phyloP scores from a whole-genome alignment of 2,329 filamentous ascomycete genomes.

The Beauveria bassiana region DNA sequence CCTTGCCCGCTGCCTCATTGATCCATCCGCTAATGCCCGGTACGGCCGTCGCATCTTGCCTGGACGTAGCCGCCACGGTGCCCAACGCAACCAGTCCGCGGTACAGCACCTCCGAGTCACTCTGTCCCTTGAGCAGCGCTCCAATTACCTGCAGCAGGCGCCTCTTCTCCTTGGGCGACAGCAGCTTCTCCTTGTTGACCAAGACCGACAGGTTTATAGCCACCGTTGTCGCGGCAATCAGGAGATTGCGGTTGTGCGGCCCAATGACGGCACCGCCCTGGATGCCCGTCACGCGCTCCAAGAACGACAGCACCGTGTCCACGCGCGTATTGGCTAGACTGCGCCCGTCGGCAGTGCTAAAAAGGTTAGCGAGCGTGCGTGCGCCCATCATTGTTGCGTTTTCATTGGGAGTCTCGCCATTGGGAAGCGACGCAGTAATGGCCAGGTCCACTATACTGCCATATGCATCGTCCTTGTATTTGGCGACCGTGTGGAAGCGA shows the following conservation, averaged over 20 bases:
- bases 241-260: constrained; percentile 64
- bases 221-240: constrained; percentile 73
- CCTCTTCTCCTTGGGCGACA: constrained; percentile 24
- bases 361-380: constrained; percentile 76
- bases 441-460: constrained; percentile 53
- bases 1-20: constrained; percentile 33
- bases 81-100: constrained; percentile 76
- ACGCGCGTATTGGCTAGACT: constrained; percentile 50
- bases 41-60: constrained; percentile 34
- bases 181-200: constrained; percentile 40
- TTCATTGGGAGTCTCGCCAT: constrained; percentile 51
- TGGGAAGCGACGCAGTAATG: constrained; percentile 29
- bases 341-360: constrained; percentile 66
- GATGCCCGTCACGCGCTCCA: constrained; percentile 54
- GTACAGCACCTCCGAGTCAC: constrained; percentile 77
- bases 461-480: constrained; percentile 43
- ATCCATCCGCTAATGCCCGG: constrained; percentile 33
- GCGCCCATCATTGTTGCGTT: constrained; percentile 87
- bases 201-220: constrained; percentile 81
- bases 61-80: constrained; percentile 55
- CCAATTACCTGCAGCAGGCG: constrained; percentile 53
- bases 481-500: constrained; percentile 58
- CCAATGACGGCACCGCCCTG: constrained; percentile 41
- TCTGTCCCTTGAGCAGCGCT: constrained; percentile 55
- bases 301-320: constrained; percentile 52